These are phyloP conservation scores for Smallanthus sonchifolius DNA, from an alignment of 129 eudicot genomes.

Conservation along the genomic window DNA sequence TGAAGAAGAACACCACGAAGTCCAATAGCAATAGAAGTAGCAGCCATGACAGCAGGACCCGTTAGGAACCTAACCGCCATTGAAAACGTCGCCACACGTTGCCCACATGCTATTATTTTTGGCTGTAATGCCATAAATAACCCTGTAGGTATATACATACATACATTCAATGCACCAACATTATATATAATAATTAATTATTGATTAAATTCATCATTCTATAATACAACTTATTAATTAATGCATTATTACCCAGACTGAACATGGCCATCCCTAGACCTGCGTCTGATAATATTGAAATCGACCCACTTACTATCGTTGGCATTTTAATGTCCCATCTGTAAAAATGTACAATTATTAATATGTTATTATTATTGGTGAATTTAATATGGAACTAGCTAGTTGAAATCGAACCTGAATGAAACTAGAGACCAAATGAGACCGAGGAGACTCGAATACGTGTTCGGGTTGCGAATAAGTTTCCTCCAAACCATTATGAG, in stretches of 20 bases:
- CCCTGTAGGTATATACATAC: conserved; percentile 36
- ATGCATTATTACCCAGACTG: conserved; percentile 65
- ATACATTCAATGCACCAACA: conserved; percentile 8
- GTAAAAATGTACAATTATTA: not conserved
- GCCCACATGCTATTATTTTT: conserved; percentile 91
- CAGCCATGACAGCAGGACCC: conserved; percentile 97
- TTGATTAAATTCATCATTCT: not conserved
- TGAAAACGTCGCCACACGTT: conserved; percentile 81
- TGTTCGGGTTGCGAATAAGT: conserved; percentile 91
- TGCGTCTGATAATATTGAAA: conserved; percentile 85
- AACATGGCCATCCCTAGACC: conserved; percentile 99
- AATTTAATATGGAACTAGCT: not conserved
- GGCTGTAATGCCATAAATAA: conserved; percentile 98
- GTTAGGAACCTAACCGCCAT: conserved; percentile 98
- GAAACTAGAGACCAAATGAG: conserved; percentile 92
- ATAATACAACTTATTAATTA: not conserved
- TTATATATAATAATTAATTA: not conserved
- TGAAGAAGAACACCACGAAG: conserved; percentile 90
- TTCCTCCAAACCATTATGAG: conserved; percentile 99
- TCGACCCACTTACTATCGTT: conserved; percentile 84
- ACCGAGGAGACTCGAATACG: conserved; percentile 87
- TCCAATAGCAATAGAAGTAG: conserved; percentile 91
- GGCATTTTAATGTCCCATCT: conserved; percentile 98
- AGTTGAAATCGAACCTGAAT: conserved; percentile 51
- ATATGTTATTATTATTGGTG: not conserved